Percentiles rank a stretch among this genome's conserved stretches.
phyloP scores from a whole-genome alignment of 2,329 filamentous ascomycete genomes.

The Cytospora piceicola region DNA sequence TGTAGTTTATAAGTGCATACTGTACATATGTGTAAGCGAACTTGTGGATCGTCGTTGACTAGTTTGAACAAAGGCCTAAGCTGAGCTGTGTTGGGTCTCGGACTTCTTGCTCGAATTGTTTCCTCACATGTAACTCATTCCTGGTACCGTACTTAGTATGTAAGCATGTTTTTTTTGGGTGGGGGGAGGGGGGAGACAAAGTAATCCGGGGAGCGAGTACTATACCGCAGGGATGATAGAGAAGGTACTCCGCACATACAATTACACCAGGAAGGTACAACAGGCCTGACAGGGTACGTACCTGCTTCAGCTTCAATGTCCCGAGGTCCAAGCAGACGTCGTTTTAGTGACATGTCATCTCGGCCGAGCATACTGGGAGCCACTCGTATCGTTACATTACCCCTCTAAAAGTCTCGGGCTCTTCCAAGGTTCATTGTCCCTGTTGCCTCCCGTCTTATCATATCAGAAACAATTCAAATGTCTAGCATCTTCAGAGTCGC shows the following conservation, averaged over 20 bases:
- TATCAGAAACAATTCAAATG: background rate
- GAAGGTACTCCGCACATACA: background rate
- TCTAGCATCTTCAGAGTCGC: background rate
- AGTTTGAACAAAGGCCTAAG: background rate
- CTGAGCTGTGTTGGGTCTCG: background rate
- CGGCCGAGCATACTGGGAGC: background rate
- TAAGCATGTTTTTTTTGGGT: no score
- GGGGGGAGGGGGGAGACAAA: no score
- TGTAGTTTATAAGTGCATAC: no score
- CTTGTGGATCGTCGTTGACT: background rate
- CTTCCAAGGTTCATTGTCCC: background rate
- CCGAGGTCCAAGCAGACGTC: background rate
- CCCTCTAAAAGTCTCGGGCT: background rate
- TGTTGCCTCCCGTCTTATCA: slow-evolving; percentile 1
- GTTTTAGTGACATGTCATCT: background rate
- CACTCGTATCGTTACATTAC: background rate
- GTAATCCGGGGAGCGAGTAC: no score
- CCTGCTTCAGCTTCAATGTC: background rate
- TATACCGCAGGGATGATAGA: no score
- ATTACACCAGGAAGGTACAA: background rate
- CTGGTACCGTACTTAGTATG: no score
- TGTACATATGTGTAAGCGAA: background rate
- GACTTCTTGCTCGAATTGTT: no score
- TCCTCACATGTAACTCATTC: no score
- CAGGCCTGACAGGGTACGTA: background rate